Evolutionary conservation across 495 filamentous ascomycete species (phyloP).

Genomic region (Lindgomyces ingoldianus): DNA sequence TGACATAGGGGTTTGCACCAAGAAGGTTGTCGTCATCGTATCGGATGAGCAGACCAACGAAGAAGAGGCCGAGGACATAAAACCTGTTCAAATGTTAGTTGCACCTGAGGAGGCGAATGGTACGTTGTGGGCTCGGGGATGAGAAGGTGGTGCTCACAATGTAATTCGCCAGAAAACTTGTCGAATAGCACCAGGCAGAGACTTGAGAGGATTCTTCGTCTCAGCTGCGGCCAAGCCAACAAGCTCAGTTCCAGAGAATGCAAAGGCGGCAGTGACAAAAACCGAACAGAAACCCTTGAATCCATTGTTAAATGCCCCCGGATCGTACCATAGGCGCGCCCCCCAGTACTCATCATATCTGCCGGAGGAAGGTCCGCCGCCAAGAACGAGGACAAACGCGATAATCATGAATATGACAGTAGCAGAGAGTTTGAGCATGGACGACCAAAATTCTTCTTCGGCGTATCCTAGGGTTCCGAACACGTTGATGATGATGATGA

Average conservation of each 20-base stretch:
- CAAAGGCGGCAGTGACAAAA: conserved; percentile 67
- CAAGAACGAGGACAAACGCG: conserved; percentile 37
- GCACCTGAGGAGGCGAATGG: background rate
- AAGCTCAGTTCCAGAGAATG: conserved; percentile 64
- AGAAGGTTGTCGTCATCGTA: conserved; percentile 36
- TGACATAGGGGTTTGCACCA: conserved; percentile 18
- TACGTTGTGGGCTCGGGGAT: background rate
- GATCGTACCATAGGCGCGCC: conserved; percentile 54
- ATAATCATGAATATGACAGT: conserved; percentile 52
- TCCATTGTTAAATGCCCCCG: conserved; percentile 64
- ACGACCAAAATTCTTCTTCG: conserved; percentile 56
- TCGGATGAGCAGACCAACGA: conserved; percentile 44
- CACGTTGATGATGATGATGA: conserved; percentile 50
- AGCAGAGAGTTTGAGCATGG: conserved; percentile 53
- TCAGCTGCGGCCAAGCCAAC: conserved; percentile 53
- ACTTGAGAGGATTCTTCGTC: conserved; percentile 49
- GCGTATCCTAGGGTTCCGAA: conserved; percentile 56
- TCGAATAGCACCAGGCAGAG: conserved; percentile 49
- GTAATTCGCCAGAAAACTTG: conserved; percentile 56
- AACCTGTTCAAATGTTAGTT: conserved; percentile 30
- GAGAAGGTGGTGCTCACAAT: conserved; percentile 33
- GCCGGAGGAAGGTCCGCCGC: conserved; percentile 44
- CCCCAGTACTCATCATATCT: conserved; percentile 46
- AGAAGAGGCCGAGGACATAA: conserved; percentile 41
- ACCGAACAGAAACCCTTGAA: conserved; percentile 70